These are phyloP conservation scores for Rhizopogon vesiculosus DNA, from an alignment of 768 basidiomycete species.

Conservation along the genomic window DNA sequence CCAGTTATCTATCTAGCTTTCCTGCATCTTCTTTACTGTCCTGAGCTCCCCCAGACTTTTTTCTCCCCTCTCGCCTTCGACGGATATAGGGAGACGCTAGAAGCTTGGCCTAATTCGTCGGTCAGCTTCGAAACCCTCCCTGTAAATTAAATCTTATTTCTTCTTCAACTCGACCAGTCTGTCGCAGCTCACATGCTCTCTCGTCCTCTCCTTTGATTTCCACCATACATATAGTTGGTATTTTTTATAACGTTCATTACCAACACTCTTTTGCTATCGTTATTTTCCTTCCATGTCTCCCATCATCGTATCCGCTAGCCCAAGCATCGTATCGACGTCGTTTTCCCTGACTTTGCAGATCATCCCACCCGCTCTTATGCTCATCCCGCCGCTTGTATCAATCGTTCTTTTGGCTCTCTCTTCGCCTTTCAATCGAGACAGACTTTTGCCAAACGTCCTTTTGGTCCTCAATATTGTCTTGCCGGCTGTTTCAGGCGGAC, in stretches of 20 bases:
- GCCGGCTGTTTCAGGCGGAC: slow-evolving; percentile 17
- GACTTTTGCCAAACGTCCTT: slow-evolving; percentile 2
- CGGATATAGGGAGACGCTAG: not conserved
- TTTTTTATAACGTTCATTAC: not conserved
- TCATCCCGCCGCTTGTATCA: slow-evolving; percentile 18
- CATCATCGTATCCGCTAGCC: not conserved
- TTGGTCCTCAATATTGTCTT: slow-evolving; percentile 19
- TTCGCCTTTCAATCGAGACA: slow-evolving; percentile 6
- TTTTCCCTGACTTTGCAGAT: not conserved
- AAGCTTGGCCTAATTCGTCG: not conserved
- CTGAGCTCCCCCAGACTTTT: not conserved
- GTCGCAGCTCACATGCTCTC: not conserved
- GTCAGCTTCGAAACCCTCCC: too few species aligned
- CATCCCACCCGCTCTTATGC: slow-evolving; percentile 21
- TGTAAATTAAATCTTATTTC: slow-evolving; percentile 1
- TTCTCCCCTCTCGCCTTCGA: not conserved
- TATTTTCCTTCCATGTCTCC: not conserved
- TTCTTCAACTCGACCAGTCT: not conserved
- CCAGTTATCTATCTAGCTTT: not conserved
- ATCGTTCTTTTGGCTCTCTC: slow-evolving; percentile 8
- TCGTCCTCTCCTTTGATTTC: not conserved
- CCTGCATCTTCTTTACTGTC: not conserved
- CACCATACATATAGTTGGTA: not conserved
- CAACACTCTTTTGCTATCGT: not conserved
- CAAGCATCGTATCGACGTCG: not conserved